Base-by-base conservation (phyloP, 2,329 filamentous ascomycete genomes). In the Ophiostoma pallidulum region DNA sequence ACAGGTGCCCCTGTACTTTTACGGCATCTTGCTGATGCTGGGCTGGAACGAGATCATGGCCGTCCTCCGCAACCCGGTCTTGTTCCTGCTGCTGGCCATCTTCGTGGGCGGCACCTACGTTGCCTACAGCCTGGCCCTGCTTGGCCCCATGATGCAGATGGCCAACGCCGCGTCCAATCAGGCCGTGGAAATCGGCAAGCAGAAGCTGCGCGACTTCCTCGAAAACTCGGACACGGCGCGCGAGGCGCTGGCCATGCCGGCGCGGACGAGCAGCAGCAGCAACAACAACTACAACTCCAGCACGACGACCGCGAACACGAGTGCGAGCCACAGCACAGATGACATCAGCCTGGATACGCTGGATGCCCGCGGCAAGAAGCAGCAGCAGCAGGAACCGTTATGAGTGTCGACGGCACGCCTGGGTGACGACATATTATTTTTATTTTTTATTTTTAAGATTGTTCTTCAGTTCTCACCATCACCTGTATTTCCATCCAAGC, bases 21-120 rank as follows among this genome's bases (percentile, higher is more conserved):
- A 96, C 59, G 87, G 80, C 36, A 65, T 97, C 48, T 73, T 98
- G 48, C 70, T 98, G 54, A 86, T 88, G 19, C 73, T 98, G 41
- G 92, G 92, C n/a, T 98, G 92, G 92, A 98, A 98, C 66, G 92
- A 98, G 67, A 90, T 98, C 54, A 72, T 94, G 56, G 86, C 90
- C 60, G 88, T 51, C 16, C 45, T 51, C 32, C 49, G 49, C 33
- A 51, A 51, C 41, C 49, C 49, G 2, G 26, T 51, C 22, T 19
- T 51, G 22, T 51, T 51, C 69, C 71, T 98, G 60, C 79, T 97
- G 59, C 73, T 97, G 50, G 79, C 95, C 59, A 66, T 97, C 44
- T 67, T 84, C 36, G 82, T 74, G 10, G 77, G 84, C 45, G 89
- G 78, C 48, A 86, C 84, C 4, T 98, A 97, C 59, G 73, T 96